These are phyloP conservation scores for Polygonum maritimum DNA, from an alignment of 148 eudicot genomes.

Conservation along the genomic window DNA sequence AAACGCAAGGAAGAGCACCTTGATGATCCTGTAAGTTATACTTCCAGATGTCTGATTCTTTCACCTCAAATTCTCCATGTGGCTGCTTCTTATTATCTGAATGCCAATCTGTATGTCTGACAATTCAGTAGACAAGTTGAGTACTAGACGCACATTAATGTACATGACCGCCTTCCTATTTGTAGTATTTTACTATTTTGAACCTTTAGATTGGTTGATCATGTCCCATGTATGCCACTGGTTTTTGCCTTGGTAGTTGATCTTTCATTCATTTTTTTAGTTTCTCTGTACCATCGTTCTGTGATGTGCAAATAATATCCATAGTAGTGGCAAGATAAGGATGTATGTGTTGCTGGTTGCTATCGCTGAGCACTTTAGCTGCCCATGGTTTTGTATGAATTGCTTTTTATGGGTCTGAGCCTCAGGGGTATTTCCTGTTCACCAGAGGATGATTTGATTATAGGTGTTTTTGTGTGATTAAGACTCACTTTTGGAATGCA, in stretches of 20 bases:
- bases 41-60: conserved; percentile 3
- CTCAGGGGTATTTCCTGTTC: neutral
- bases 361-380: neutral
- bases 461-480: neutral
- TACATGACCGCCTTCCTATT: neutral
- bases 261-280: neutral
- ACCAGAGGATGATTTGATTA: neutral
- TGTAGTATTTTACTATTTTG: neutral
- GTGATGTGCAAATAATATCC: neutral
- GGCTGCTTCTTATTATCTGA: neutral
- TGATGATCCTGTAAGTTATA: conserved; percentile 62
- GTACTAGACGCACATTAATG: neutral
- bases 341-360: neutral
- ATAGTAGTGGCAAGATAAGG: neutral
- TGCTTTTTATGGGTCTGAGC: neutral
- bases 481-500: neutral
- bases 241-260: neutral
- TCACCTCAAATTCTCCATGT: neutral
- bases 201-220: neutral
- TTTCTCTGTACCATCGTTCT: neutral
- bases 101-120: neutral
- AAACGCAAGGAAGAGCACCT: conserved; percentile 47
- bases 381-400: neutral
- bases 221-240: neutral
- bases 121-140: neutral